These are phyloP conservation scores for Bacterosira constricta DNA, from an alignment of 108 stramenopile genomes.

Conservation along the genomic window DNA sequence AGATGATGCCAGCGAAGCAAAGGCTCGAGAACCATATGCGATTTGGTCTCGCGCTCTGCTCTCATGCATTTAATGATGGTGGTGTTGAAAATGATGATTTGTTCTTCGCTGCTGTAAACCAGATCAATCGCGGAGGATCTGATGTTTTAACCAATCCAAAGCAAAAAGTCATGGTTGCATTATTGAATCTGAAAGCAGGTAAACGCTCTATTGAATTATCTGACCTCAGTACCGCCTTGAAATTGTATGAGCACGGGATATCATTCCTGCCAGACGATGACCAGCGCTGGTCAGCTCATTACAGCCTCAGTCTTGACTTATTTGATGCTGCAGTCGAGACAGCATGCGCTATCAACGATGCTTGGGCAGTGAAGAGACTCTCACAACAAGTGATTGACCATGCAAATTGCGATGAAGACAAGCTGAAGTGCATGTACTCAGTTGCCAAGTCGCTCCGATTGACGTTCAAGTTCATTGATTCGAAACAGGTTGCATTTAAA, in stretches of 20 bases:
- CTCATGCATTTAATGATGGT: background rate
- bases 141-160: background rate
- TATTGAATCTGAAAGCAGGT: constrained; percentile 32
- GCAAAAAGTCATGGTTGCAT: constrained; percentile 23
- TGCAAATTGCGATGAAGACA: constrained; percentile 26
- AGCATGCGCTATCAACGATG: constrained; percentile 7
- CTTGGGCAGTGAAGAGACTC: background rate
- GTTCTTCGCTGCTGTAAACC: constrained; percentile 32
- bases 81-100: constrained; percentile 12
- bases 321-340: constrained; percentile 21
- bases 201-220: constrained; percentile 11
- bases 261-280: constrained; percentile 16
- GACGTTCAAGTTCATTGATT: background rate
- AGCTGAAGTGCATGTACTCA: background rate
- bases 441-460: constrained; percentile 2
- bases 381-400: background rate
- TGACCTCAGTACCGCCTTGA: constrained; percentile 9
- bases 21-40: constrained; percentile 4
- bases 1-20: constrained; percentile 18
- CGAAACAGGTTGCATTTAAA: background rate
- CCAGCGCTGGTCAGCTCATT: constrained; percentile 27
- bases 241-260: constrained; percentile 29
- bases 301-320: constrained; percentile 22
- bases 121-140: constrained; percentile 26
- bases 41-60: constrained; percentile 21